phyloP scores from a whole-genome alignment of 2,329 filamentous ascomycete genomes.

The Aspergillus viridinutans region DNA sequence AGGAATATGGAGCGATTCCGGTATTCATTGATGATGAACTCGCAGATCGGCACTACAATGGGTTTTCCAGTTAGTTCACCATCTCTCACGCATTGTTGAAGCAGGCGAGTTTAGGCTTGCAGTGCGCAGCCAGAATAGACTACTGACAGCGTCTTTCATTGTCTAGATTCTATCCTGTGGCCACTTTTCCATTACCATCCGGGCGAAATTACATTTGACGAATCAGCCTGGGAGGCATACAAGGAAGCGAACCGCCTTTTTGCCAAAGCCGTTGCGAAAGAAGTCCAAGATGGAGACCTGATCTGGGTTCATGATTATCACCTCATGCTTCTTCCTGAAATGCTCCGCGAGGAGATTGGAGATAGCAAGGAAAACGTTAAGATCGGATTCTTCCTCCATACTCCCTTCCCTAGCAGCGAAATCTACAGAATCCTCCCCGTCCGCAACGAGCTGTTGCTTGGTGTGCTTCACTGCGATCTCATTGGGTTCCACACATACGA shows the following conservation, averaged over 20 bases:
- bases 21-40: slow-evolving; percentile 93
- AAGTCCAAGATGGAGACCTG: slow-evolving; percentile 83
- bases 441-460: slow-evolving; percentile 75
- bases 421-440: slow-evolving; percentile 93
- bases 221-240: slow-evolving; percentile 86
- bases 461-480: slow-evolving; percentile 83
- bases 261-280: slow-evolving; percentile 75
- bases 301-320: slow-evolving; percentile 98
- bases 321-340: slow-evolving; percentile 86
- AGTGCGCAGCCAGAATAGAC: not conserved
- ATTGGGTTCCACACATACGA: slow-evolving; percentile 97
- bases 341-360: slow-evolving; percentile 85
- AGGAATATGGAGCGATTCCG: slow-evolving; percentile 84
- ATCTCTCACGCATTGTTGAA: not conserved
- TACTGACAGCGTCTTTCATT: slow-evolving; percentile 10
- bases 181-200: slow-evolving; percentile 96
- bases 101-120: not conserved
- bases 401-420: slow-evolving; percentile 89
- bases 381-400: slow-evolving; percentile 95
- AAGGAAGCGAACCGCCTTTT: slow-evolving; percentile 85
- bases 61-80: slow-evolving; percentile 75
- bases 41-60: slow-evolving; percentile 94
- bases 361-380: slow-evolving; percentile 79
- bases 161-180: slow-evolving; percentile 84
- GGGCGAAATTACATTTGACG: slow-evolving; percentile 93